Evolutionary conservation across 31 red algal genomes (phyloP), one percentile per base, ranked within the genome.

Genomic region (Bonnemaisonia californica): DNA sequence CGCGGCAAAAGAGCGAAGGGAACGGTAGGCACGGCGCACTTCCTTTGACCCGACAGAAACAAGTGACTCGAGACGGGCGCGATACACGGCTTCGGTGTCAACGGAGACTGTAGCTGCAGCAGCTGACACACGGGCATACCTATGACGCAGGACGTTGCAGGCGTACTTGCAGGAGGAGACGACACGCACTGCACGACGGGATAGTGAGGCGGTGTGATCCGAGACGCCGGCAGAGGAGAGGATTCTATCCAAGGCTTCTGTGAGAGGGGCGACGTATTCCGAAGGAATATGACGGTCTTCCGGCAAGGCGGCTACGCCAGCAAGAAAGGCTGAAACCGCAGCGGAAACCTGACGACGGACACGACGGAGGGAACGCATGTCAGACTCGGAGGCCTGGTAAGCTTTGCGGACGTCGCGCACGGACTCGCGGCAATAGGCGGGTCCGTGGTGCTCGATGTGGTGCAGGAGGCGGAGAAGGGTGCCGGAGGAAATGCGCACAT

Each of bases 291-390:
- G 45, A 51, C 45, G 45, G 16, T 51, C 45, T 51, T 51, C 45
- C 9, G 45, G 61, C 9, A 65, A 13, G 61, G 9, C 21, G 61
- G 28, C 29, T 7, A 65, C 61, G 61, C 61, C 13, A 19, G 61
- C 7, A 36, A 65, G 61, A 65, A 65, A 65, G 61, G 61, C 32
- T 12, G 61, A 36, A 65, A 65, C 29, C 9, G 61, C 61, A 36
- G 32, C 32, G 19, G 61, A 65, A 11, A 65, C 13, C 61, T 65
- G 28, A 36, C 28, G 61, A 31, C 28, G 61, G 7, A 65, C 61
- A 65, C 32, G 61, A 51, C 45, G 45, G 16, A 51, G 7, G 7
- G 45, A 7, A 51, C 45, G 45, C 9, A 51, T 7, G 45, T 51
- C 45, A 51, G 45, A 7, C 16, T 51, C 45, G 16, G 45, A 51